Evolutionary conservation across 2,329 filamentous ascomycete species (phyloP).

Genomic region (Lomentospora prolificans): DNA sequence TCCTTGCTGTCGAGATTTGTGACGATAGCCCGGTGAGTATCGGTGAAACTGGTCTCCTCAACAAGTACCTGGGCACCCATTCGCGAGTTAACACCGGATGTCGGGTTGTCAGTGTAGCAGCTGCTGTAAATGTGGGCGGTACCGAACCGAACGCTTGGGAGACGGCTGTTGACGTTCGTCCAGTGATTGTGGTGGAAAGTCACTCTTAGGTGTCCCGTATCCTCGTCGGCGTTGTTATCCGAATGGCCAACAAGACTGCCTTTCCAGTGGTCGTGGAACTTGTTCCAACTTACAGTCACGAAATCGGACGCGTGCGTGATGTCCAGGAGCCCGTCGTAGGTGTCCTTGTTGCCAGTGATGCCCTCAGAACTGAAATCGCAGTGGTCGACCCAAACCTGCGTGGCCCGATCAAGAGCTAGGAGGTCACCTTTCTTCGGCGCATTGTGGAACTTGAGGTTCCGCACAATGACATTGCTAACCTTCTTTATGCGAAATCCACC

Average conservation of each 20-base stretch:
- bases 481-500: slow-evolving; percentile 37
- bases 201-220: slow-evolving; percentile 46
- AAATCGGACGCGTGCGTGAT: slow-evolving; percentile 32
- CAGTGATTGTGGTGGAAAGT: slow-evolving; percentile 55
- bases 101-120: slow-evolving; percentile 33
- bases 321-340: slow-evolving; percentile 33
- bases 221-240: slow-evolving; percentile 46
- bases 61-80: slow-evolving; percentile 42
- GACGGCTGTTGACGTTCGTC: slow-evolving; percentile 49
- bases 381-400: slow-evolving; percentile 39
- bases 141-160: slow-evolving; percentile 50
- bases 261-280: slow-evolving; percentile 39
- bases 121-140: slow-evolving; percentile 40
- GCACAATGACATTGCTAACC: slow-evolving; percentile 44
- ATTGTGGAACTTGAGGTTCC: slow-evolving; percentile 43
- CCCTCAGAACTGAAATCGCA: slow-evolving; percentile 28
- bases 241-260: slow-evolving; percentile 51
- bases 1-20: slow-evolving; percentile 32
- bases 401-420: slow-evolving; percentile 35
- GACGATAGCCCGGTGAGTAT: slow-evolving; percentile 28
- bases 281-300: slow-evolving; percentile 31
- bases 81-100: slow-evolving; percentile 43
- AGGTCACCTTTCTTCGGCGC: slow-evolving; percentile 39
- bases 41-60: slow-evolving; percentile 39
- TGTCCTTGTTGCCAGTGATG: slow-evolving; percentile 28